Percentiles rank a stretch among this genome's conserved stretches.
phyloP scores from a whole-genome alignment of 208 protist species.

The Trypanosoma conorhini region DNA sequence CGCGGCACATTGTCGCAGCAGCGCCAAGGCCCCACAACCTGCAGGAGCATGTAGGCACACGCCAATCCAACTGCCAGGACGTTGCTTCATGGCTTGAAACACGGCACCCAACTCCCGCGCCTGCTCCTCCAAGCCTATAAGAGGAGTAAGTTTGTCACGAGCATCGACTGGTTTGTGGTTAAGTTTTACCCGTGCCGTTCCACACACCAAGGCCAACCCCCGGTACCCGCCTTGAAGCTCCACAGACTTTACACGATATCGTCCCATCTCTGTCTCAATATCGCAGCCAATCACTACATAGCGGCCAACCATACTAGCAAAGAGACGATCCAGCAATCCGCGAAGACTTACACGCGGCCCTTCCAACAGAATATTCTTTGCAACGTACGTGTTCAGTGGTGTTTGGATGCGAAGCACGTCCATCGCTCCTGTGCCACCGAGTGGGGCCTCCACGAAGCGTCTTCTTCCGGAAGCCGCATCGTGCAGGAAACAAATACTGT shows the following conservation, averaged over 20 bases:
- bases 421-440: not conserved
- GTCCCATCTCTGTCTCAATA: constrained; percentile 33
- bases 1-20: constrained; percentile 35
- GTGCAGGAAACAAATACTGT: constrained; percentile 27
- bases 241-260: constrained; percentile 51
- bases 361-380: constrained; percentile 30
- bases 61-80: constrained; percentile 31
- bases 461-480: not conserved
- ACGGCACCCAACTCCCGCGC: constrained; percentile 28
- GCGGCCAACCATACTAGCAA: constrained; percentile 44
- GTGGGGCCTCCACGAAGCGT: constrained; percentile 19
- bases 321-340: constrained; percentile 37
- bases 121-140: constrained; percentile 46
- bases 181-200: constrained; percentile 49
- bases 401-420: constrained; percentile 21
- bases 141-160: not conserved
- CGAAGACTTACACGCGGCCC: constrained; percentile 31
- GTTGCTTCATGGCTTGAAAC: constrained; percentile 27
- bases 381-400: constrained; percentile 21
- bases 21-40: constrained; percentile 50
- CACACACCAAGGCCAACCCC: constrained; percentile 54
- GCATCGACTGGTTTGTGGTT: constrained; percentile 32
- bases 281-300: constrained; percentile 51
- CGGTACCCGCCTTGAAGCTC: constrained; percentile 50
- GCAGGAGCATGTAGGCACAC: constrained; percentile 51